Evolutionary conservation across 2,329 filamentous ascomycete species (phyloP).

Genomic region (Chaetomium sp.): DNA sequence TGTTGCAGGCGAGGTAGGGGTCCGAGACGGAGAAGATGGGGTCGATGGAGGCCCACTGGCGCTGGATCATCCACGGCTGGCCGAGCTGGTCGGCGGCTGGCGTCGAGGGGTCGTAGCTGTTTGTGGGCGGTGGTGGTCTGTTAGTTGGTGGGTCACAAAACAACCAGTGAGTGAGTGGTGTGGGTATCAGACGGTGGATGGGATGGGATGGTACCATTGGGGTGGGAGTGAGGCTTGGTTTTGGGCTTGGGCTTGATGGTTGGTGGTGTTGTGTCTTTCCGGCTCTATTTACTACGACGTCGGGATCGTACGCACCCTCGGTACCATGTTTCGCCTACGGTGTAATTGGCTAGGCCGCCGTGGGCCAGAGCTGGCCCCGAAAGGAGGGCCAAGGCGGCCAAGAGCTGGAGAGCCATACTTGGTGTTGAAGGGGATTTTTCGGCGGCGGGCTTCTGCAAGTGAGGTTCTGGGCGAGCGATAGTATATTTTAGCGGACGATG

Average conservation of each 20-base stretch:
- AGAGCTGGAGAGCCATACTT: conserved; percentile 22
- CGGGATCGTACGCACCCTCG: conserved; percentile 40
- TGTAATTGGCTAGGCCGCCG: conserved; percentile 46
- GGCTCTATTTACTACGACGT: background rate
- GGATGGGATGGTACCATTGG: background rate
- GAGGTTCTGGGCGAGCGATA: conserved; percentile 9
- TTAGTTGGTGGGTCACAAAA: no score
- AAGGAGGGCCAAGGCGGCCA: conserved; percentile 33
- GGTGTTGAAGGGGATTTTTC: conserved; percentile 4
- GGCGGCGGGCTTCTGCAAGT: background rate
- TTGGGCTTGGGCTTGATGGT: background rate
- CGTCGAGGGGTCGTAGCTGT: conserved; percentile 43
- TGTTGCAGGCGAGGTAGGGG: conserved; percentile 43
- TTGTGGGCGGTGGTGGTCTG: conserved; percentile 24
- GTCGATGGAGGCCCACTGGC: conserved; percentile 44
- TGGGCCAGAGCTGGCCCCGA: conserved; percentile 36
- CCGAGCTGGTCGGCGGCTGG: conserved; percentile 40
- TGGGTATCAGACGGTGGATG: no score
- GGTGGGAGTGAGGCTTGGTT: conserved; percentile 2
- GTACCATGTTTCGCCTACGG: conserved; percentile 47
- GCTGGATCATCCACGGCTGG: conserved; percentile 45
- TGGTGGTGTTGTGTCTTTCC: background rate
- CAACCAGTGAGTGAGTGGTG: no score
- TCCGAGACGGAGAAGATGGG: conserved; percentile 43
- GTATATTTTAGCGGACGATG: conserved; percentile 28